Evolutionary conservation across 805 yeast genomes (phyloP), one percentile per base, ranked within the genome.

Genomic region (Starmerella vaccinii): DNA sequence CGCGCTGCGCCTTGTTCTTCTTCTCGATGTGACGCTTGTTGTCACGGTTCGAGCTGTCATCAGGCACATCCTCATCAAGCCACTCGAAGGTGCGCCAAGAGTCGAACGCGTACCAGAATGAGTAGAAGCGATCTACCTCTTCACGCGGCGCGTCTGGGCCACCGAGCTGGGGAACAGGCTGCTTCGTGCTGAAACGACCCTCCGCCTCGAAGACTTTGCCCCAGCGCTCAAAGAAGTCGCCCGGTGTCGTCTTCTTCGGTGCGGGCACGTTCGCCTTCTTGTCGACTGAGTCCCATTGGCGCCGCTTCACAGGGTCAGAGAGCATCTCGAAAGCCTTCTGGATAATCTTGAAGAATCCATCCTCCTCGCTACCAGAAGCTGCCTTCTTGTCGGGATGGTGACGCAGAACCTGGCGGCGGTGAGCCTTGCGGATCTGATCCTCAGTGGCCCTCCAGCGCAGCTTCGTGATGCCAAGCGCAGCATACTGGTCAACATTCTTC

Each of bases 341-440:
- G 64, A 92, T 89, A 67, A 94, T 84, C 76, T 92, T 92, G 80
- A 92, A 92, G 72, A 92, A 90, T 12, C 92, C 95, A 68, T 92
- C 98, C 71, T 85, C 88, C 65, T 85, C 75, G 41, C 84, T 83
- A 57, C 95, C 95, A 54, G 80, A 68, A 48, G 90, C 95, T 63
- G 95, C 88, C 75, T 86, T 89, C 77, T 92, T 92, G 72, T 92
- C 98, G 59, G 98, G 98, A 69, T 92, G 98, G 70, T 90, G 96
- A 74, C 82, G 86, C 71, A 92, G 77, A 26, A 92, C 97, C 72
- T 87, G 94, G 68, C 82, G 83, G 76, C 98, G 83, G 77, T 90
- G 97, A 51, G 97, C 97, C 68, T 88, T 82, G 72, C 95, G 83
- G 65, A 92, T 81, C 71, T 89, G 97, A 62, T 82, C 94, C 62